Evolutionary conservation across 768 basidiomycete species (phyloP).

Genomic region (Strobilomyces echinocephalus): DNA sequence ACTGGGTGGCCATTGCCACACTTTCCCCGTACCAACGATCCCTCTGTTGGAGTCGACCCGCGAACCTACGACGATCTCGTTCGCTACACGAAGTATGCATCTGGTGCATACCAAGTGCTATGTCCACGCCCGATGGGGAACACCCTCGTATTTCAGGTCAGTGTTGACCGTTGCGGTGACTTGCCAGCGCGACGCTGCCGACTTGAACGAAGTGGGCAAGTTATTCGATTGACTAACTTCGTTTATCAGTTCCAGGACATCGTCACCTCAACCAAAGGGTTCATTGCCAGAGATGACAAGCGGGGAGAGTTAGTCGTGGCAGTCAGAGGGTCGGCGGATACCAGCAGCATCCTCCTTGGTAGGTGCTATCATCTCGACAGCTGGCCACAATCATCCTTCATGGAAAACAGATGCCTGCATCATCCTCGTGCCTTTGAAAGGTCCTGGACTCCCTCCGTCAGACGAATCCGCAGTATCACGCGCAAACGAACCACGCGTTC

Average conservation of each 20-base stretch:
- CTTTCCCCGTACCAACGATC: constrained; percentile 24
- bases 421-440: constrained; percentile 18
- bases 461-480: not conserved
- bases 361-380: not conserved
- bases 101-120: constrained; percentile 42
- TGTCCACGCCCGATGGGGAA: constrained; percentile 49
- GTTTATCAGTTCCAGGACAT: constrained; percentile 32
- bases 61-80: constrained; percentile 40
- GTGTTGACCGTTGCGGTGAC: constrained; percentile 5
- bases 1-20: constrained; percentile 18
- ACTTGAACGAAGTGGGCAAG: not conserved
- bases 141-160: constrained; percentile 37
- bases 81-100: constrained; percentile 47
- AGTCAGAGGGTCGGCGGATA: constrained; percentile 37
- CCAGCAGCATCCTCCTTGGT: constrained; percentile 15
- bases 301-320: constrained; percentile 39
- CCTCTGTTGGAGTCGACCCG: constrained; percentile 30
- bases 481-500: constrained; percentile 26
- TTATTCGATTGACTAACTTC: not conserved
- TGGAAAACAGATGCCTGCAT: constrained; percentile 17
- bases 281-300: constrained; percentile 41
- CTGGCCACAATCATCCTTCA: not conserved
- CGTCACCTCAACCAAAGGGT: constrained; percentile 40
- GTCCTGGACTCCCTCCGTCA: constrained; percentile 23
- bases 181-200: not conserved